Conservation (phyloP, 1,284 basidiomycete species). For the Ceratobasidium sp. region DNA sequence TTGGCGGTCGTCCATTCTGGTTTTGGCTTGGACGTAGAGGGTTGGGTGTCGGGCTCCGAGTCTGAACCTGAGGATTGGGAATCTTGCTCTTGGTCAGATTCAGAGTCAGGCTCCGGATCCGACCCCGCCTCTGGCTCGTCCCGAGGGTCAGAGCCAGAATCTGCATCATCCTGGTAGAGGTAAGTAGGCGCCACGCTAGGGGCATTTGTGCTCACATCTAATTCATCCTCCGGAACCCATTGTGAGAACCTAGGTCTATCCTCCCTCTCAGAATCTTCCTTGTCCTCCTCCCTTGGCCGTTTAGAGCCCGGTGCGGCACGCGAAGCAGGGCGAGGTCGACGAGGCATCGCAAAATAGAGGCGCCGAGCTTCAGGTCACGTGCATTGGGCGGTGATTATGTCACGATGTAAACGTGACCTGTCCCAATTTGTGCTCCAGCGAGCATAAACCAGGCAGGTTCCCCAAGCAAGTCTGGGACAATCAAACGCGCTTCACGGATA, state of each 20-base stretch:
- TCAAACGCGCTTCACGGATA: too few relatives aligned
- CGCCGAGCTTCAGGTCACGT: conserved; percentile 10
- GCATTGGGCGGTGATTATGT: neutral
- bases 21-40: conserved; percentile 42
- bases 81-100: conserved; percentile 49
- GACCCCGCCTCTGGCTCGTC: conserved; percentile 39
- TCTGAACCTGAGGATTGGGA: conserved; percentile 44
- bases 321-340: conserved; percentile 8
- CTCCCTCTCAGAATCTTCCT: conserved; percentile 46
- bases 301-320: conserved; percentile 18
- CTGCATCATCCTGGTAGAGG: conserved; percentile 49
- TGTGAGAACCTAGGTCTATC: conserved; percentile 61
- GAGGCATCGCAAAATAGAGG: conserved; percentile 29
- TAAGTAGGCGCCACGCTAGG: conserved; percentile 45
- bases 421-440: too few relatives aligned
- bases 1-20: conserved; percentile 24
- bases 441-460: too few relatives aligned
- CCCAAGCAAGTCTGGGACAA: too few relatives aligned
- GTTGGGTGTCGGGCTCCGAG: conserved; percentile 46
- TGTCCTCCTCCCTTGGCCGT: conserved; percentile 41
- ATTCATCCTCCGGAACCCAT: conserved; percentile 63
- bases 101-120: conserved; percentile 34
- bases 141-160: conserved; percentile 37
- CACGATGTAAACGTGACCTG: conserved; percentile 12
- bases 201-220: conserved; percentile 43